Base-by-base conservation (phyloP, 331 rosid genomes). In the Stylosanthes scabra region DNA sequence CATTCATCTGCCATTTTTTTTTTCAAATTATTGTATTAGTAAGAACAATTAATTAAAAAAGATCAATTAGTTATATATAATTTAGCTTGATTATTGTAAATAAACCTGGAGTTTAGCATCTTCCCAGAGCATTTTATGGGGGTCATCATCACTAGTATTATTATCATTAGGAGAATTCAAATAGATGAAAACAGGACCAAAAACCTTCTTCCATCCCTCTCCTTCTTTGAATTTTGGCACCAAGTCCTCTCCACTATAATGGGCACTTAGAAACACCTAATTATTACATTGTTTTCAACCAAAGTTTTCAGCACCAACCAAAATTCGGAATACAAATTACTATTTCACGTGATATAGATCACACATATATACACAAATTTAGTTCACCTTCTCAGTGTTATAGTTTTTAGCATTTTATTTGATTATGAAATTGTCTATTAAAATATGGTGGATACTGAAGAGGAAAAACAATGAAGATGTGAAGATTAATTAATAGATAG, bases 181-280 rank as follows among this genome's bases (percentile, higher is more conserved):
- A 68, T 94, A 85, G 39, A 89, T 70, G 72, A 88, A 94, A 82
- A 94, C 80, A 1, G 97, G 98, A 39, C 98, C 98, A 70, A 85
- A 91, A 41, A 89, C 93, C 74, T 88, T 94, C 87, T 94, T 94
- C 98, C 98, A 94, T 55, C 89, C 70, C 73, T 91, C 98, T 13
- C 86, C 83, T 2, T 84, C 74, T 72, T 73, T 83, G 52, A 94
- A 73, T 63, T 84, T 89, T 31, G 96, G 67, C 28, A 94, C 89
- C 75, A 91, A 76, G 80, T 89, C 97, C 56, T 82, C 95, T 59
- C 97, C 98, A 0, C 88, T 75, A 70, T 94, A 94, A 62, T 94
- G 98, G 41, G 98, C 84, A 61, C 98, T 94, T 12, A 89, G 88
- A 83, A 94, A 91, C 82, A 91, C 71, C 98, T 94, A 83, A 40